Evolutionary conservation across 2,329 filamentous ascomycete species (phyloP).

Genomic region (Zymoseptoria tritici): DNA sequence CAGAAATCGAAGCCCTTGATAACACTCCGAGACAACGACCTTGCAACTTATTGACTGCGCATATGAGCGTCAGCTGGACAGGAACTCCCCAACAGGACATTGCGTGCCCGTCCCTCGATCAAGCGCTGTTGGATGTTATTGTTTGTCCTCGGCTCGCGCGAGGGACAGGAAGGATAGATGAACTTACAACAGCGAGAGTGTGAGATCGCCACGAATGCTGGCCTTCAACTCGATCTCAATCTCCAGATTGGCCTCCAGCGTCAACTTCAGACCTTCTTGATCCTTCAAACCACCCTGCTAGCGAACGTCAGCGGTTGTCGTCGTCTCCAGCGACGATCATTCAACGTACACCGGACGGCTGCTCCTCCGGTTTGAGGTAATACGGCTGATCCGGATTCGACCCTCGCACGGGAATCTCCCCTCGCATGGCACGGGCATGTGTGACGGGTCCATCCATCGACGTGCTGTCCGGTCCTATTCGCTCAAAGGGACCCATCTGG

Average conservation of each 20-base stretch:
- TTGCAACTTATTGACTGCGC: neutral
- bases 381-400: conserved; percentile 46
- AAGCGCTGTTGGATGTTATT: neutral
- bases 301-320: neutral
- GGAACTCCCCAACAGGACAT: neutral
- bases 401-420: conserved; percentile 48
- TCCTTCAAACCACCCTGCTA: conserved; percentile 37
- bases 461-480: conserved; percentile 48
- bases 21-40: neutral
- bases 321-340: neutral
- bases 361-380: conserved; percentile 24
- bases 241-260: conserved; percentile 71
- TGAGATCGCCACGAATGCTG: conserved; percentile 76
- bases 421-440: conserved; percentile 45
- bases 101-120: neutral
- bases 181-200: conserved; percentile 69
- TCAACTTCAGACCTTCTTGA: conserved; percentile 61
- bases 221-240: conserved; percentile 81
- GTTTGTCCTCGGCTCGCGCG: neutral
- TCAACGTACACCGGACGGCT: conserved; percentile 15
- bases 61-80: neutral
- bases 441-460: conserved; percentile 52
- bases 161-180: neutral
- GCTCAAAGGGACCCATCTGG: conserved; percentile 47
- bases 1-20: neutral